Base-by-base conservation (phyloP, 352 stramenopile genomes). In the Globisporangium orthogonon region DNA sequence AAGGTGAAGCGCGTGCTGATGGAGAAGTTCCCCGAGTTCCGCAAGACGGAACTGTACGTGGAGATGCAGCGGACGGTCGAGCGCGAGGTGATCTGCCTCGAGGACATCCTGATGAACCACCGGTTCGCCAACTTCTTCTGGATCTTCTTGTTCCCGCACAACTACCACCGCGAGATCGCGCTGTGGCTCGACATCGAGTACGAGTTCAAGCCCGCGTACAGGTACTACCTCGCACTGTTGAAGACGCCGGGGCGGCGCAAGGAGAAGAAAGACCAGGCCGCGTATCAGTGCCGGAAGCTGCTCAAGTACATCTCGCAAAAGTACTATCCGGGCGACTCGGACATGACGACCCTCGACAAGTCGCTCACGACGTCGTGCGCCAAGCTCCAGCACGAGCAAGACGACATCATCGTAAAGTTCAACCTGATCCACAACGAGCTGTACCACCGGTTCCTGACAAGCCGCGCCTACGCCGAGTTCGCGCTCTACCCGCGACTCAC, bases 61-160 rank as follows among this genome's bases (percentile, higher is more conserved):
- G 85, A 94, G 56, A 91, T 94, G 85, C 71, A 78, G 49, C 83
- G 81, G 57, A 85, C 76, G 13, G 82, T 92, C 18, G 73, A 87
- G 56, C 78, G 85, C 18, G 80, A 92, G 69, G 78, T 94, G 39
- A 86, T 94, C 17, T 80, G 71, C 14, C 67, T 94, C 1, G 85
- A 94, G 51, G 83, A 91, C 35, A 91, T 94, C 9, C 55, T 94
- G 61, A 90, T 94, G 78, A 94, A 94, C 56, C 85, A 91, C 49
- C 78, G 83, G 4, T 89, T 94, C 52, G 83, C 81, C 41, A 91
- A 92, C 52, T 94, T 91, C 61, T 94, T 94, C 48, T 91, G 80
- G 83, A 82, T 91, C n/a, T 94, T 94, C 58, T 60, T 90, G 17
- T 94, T 94, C 54, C 85, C 82, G 4, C 85, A 94, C 69, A 89